phyloP scores from a whole-genome alignment of 2,329 filamentous ascomycete species.

The Cephalotrichum gorgonifer region DNA sequence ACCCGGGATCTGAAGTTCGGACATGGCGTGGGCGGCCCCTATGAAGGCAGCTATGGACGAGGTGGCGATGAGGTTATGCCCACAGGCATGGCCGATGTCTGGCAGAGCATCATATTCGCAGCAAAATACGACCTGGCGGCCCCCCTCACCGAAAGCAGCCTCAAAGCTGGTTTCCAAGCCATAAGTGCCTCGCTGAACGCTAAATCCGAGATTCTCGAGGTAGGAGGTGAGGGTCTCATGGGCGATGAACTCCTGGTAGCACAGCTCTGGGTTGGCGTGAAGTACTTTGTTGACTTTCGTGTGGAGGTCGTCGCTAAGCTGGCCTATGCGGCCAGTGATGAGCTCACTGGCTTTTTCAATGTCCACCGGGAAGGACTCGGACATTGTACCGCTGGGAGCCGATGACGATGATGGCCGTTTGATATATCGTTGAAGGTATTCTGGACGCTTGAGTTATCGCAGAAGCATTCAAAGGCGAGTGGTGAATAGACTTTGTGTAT shows the following conservation, averaged over 20 bases:
- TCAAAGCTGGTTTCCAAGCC: slow-evolving; percentile 22
- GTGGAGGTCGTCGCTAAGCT: background rate
- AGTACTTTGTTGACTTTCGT: slow-evolving; percentile 6
- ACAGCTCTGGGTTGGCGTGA: slow-evolving; percentile 17
- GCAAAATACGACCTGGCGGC: slow-evolving; percentile 21
- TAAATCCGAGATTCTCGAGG: slow-evolving; percentile 12
- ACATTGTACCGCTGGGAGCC: background rate
- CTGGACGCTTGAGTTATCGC: background rate
- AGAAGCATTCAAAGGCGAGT: background rate
- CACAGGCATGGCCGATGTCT: slow-evolving; percentile 33
- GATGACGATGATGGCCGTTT: background rate
- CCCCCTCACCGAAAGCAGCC: slow-evolving; percentile 16
- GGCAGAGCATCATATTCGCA: slow-evolving; percentile 36
- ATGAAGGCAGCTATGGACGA: slow-evolving; percentile 29
- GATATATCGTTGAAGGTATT: background rate
- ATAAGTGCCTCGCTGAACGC: slow-evolving; percentile 19
- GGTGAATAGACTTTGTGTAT: too few species aligned
- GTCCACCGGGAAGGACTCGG: background rate
- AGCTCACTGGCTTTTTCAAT: background rate
- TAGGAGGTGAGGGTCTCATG: slow-evolving; percentile 14
- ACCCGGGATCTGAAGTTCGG: slow-evolving; percentile 17
- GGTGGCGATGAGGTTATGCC: slow-evolving; percentile 34
- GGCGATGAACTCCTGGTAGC: slow-evolving; percentile 17
- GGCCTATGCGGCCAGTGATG: background rate
- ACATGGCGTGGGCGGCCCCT: slow-evolving; percentile 21